These are phyloP conservation scores for Brassica nigra DNA, from an alignment of 345 rosid genomes.

Conservation along the genomic window DNA sequence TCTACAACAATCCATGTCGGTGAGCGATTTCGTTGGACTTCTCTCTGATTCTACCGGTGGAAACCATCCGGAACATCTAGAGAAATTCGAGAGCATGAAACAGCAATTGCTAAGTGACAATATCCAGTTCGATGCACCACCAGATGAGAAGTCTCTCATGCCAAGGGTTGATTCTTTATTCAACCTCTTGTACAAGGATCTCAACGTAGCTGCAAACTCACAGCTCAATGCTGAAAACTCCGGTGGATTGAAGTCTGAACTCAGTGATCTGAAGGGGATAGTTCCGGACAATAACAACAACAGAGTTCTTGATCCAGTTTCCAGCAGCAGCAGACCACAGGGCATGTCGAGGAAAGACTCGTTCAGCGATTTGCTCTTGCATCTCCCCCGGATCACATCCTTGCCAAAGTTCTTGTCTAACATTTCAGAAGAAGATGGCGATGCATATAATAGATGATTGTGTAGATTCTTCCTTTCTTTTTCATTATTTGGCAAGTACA, in stretches of 20 bases:
- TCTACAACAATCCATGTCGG: slow-evolving; percentile 81
- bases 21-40: slow-evolving; percentile 81
- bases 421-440: slow-evolving; percentile 87
- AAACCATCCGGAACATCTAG: slow-evolving; percentile 54
- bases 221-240: slow-evolving; percentile 56
- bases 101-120: slow-evolving; percentile 80
- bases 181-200: slow-evolving; percentile 92
- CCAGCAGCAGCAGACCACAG: slow-evolving; percentile 53
- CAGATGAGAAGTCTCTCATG: slow-evolving; percentile 95
- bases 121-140: slow-evolving; percentile 65
- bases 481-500: slow-evolving; percentile 31
- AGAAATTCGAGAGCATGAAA: slow-evolving; percentile 72
- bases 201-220: slow-evolving; percentile 46
- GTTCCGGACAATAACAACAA: slow-evolving; percentile 36
- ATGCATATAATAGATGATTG: slow-evolving; percentile 53
- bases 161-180: slow-evolving; percentile 95
- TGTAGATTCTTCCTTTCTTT: neutral
- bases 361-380: slow-evolving; percentile 74
- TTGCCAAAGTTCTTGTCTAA: slow-evolving; percentile 89
- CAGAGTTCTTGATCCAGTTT: slow-evolving; percentile 49
- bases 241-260: slow-evolving; percentile 43
- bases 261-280: slow-evolving; percentile 37
- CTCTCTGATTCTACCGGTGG: slow-evolving; percentile 71
- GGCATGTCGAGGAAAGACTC: slow-evolving; percentile 96
- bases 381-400: slow-evolving; percentile 89